These are phyloP conservation scores for Candida gorgasii DNA, from an alignment of 805 yeast species.

Conservation along the genomic window DNA sequence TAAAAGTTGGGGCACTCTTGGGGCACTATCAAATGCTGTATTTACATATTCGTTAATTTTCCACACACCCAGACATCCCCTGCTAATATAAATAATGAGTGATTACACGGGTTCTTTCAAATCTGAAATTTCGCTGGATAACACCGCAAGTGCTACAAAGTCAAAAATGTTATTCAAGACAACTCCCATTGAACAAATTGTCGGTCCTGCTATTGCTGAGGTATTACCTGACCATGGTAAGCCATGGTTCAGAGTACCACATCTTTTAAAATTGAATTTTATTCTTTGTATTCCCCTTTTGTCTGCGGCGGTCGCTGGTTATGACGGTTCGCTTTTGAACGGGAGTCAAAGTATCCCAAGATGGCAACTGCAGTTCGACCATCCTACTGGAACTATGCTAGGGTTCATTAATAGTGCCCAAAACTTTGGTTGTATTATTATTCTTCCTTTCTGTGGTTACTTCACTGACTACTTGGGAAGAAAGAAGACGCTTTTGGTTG, in stretches of 20 bases:
- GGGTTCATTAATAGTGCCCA: slow-evolving; percentile 36
- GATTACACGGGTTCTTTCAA: slow-evolving; percentile 4
- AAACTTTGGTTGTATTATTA: slow-evolving; percentile 31
- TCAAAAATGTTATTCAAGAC: slow-evolving; percentile 8
- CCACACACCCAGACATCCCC: neutral
- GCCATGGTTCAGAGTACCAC: slow-evolving; percentile 15
- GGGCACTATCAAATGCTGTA: slow-evolving; percentile 8
- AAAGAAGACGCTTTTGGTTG: slow-evolving; percentile 26
- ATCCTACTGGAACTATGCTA: slow-evolving; percentile 39
- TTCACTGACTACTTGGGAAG: slow-evolving; percentile 40
- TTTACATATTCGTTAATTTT: slow-evolving; percentile 4
- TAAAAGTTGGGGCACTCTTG: slow-evolving; percentile 6
- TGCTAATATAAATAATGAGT: slow-evolving; percentile 4
- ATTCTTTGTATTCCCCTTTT: slow-evolving; percentile 16
- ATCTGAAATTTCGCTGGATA: slow-evolving; percentile 1
- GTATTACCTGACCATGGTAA: slow-evolving; percentile 17
- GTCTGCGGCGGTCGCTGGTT: slow-evolving; percentile 45
- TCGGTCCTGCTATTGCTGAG: slow-evolving; percentile 19
- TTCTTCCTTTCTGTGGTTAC: slow-evolving; percentile 26
- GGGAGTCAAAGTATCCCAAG: slow-evolving; percentile 44
- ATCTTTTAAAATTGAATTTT: slow-evolving; percentile 17
- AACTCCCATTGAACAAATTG: slow-evolving; percentile 16
- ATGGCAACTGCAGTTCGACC: slow-evolving; percentile 40
- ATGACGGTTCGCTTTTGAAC: slow-evolving; percentile 47
- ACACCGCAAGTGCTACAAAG: neutral